Base-by-base conservation (phyloP, 2,329 filamentous ascomycete species). In the Colletotrichum higginsianum region DNA sequence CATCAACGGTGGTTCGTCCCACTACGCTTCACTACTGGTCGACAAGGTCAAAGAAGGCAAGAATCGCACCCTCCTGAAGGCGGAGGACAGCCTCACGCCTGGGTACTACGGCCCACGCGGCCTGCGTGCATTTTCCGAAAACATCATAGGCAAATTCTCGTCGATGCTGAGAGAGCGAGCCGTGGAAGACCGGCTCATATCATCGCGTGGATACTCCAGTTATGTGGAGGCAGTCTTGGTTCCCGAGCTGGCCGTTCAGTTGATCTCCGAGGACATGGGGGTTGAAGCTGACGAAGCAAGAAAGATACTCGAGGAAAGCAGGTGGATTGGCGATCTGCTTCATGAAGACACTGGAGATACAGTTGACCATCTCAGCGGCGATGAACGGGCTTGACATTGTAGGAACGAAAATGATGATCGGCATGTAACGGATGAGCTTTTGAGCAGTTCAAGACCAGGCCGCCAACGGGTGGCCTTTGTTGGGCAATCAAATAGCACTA, bases 91-190 rank as follows among this genome's bases (percentile, higher is more conserved):
- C 66, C 85, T 92, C 40, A 91, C 88, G 3, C 93, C 93, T 12
- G 95, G 95, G 0, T 98, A 97, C 81, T 98, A 97, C 81, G 95
- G 95, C 2, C 88, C 91, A 3, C 88, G 91, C 23, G 95, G 95
- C 1, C 86, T 93, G 62, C 89, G 89, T 60, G 82, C 88, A 62
- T 94, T 98, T 87, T 93, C 90, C 55, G 91, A 94, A 76, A 88
- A 87, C 66, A 87, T 95, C 47, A 90, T 93, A 70, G 77, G 82
- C 4, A 84, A 85, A 57, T 91, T 94, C 78, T 89, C 88, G 16
- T 79, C 85, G 11, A 80, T 88, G 72, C 81, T 96, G 40, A 90
- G 92, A 69, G 85, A 88, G 74, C 86, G 89, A 66, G 89, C 92
- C 2, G 84, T 90, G 18, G 84, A 87, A 63, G 93, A 96, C 78